Conservation (phyloP, 768 basidiomycete species). For the Russula vinacea region DNA sequence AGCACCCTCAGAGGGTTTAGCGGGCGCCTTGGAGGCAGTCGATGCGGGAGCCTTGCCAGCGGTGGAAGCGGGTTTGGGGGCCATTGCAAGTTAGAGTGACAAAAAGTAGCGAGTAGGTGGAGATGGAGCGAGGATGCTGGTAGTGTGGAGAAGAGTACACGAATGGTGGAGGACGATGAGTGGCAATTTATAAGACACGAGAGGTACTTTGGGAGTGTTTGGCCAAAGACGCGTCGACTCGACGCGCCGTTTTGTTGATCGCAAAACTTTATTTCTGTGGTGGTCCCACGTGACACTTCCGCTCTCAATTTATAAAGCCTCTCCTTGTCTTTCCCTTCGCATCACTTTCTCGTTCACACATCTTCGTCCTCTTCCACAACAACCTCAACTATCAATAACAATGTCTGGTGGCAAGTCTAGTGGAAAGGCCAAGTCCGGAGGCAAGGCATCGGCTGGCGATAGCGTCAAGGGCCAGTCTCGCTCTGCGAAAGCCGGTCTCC, state of each 20-base stretch:
- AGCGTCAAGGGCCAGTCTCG: conserved; percentile 58
- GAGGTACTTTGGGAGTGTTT: conserved; percentile 40
- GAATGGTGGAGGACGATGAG: conserved; percentile 24
- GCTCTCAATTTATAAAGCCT: conserved; percentile 14
- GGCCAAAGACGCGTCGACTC: conserved; percentile 37
- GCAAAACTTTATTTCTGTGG: conserved; percentile 30
- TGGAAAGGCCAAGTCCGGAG: conserved; percentile 58
- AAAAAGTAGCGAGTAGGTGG: neutral
- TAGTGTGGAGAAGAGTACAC: conserved; percentile 11
- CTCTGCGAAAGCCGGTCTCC: conserved; percentile 72
- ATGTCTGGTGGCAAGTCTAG: conserved; percentile 51
- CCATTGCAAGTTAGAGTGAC: conserved; percentile 44
- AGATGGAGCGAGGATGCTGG: conserved; percentile 12
- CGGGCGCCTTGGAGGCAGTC: conserved; percentile 67
- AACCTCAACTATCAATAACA: conserved; percentile 16
- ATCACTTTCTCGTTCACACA: conserved; percentile 23
- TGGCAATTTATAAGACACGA: conserved; percentile 36
- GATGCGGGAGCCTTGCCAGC: conserved; percentile 80
- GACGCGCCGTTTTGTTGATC: conserved; percentile 39
- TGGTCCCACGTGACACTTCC: conserved; percentile 17
- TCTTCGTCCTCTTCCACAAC: conserved; percentile 2
- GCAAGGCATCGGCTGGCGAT: conserved; percentile 47
- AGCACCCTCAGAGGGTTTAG: conserved; percentile 54
- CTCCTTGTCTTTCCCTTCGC: neutral
- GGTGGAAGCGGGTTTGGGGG: conserved; percentile 75